Evolutionary conservation across 192 early-diverging fungal genomes (phyloP).

Genomic region (Rhizoclosmatium globosum): DNA sequence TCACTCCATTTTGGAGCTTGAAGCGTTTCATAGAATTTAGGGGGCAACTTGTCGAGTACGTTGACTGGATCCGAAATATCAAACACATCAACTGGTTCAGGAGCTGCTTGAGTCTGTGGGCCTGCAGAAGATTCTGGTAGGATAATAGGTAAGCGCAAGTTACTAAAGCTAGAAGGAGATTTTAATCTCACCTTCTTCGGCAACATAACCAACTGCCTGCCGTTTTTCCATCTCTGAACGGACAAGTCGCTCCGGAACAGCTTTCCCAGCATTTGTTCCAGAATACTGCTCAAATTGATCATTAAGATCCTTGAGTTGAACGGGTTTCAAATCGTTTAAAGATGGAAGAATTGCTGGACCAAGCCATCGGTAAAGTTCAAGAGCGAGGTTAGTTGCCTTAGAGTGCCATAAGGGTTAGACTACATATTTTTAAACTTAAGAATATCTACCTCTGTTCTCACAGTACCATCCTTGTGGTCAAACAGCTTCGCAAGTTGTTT

Average conservation of each 20-base stretch:
- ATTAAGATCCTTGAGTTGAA: constrained; percentile 87
- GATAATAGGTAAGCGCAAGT: too few relatives aligned
- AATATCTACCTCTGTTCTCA: constrained; percentile 80
- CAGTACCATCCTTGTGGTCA: constrained; percentile 91
- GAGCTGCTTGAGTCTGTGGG: constrained; percentile 46
- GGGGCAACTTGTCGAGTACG: constrained; percentile 84
- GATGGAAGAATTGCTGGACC: constrained; percentile 79
- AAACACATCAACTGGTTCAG: constrained; percentile 74
- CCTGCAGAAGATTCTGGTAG: constrained; percentile 50
- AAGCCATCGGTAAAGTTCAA: constrained; percentile 95
- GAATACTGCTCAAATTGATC: constrained; percentile 77
- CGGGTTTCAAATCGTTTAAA: constrained; percentile 89
- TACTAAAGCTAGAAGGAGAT: too few relatives aligned
- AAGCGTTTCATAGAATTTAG: constrained; percentile 79
- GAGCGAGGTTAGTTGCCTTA: constrained; percentile 68
- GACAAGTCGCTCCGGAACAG: constrained; percentile 73
- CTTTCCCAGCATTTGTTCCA: constrained; percentile 45
- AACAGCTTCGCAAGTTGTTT: constrained; percentile 91
- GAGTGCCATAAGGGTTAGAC: constrained; percentile 11
- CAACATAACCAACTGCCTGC: constrained; percentile 24
- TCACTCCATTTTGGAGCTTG: constrained; percentile 95
- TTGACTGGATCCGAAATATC: constrained; percentile 91
- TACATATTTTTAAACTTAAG: not conserved
- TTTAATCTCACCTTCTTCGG: constrained; percentile 6
- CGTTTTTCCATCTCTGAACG: constrained; percentile 79